Conservation (phyloP, 306 rosid genomes). For the Boehmeria nivea region DNA sequence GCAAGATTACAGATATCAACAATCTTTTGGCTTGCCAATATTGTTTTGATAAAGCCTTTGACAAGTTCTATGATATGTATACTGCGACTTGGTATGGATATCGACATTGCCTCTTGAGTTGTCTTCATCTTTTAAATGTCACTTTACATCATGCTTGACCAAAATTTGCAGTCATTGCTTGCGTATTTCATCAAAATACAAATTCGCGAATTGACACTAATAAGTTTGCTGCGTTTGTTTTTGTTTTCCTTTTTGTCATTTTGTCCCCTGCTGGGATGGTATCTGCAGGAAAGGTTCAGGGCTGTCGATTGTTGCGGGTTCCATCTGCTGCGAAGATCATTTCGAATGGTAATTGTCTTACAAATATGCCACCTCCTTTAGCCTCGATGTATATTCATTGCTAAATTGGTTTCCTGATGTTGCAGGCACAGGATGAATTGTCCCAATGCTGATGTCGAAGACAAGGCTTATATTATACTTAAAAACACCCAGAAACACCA, state of each 20-base stretch:
- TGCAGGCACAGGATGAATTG: slow-evolving; percentile 94
- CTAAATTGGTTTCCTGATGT: slow-evolving; percentile 12
- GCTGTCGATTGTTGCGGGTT: slow-evolving; percentile 59
- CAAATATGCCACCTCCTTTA: neutral
- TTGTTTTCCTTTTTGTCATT: no score
- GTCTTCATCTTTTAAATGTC: neutral
- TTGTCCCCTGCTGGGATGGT: no score
- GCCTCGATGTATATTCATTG: neutral
- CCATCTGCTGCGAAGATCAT: slow-evolving; percentile 88
- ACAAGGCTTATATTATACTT: slow-evolving; percentile 45
- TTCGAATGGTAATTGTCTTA: slow-evolving; percentile 46
- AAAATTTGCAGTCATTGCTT: neutral
- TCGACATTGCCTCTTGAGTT: neutral
- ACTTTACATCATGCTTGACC: neutral
- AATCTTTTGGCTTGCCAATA: slow-evolving; percentile 73
- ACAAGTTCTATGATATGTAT: slow-evolving; percentile 83
- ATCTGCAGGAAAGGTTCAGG: slow-evolving; percentile 68
- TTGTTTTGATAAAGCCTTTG: slow-evolving; percentile 80
- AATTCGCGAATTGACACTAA: no score
- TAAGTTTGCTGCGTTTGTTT: no score
- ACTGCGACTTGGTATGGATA: slow-evolving; percentile 75
- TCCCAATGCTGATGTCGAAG: slow-evolving; percentile 59
- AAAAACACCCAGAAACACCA: slow-evolving; percentile 28
- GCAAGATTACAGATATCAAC: slow-evolving; percentile 69
- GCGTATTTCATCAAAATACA: no score